Conservation (phyloP, 371 early-diverging fungal genomes). For the Syncephalastrum contaminatum region DNA sequence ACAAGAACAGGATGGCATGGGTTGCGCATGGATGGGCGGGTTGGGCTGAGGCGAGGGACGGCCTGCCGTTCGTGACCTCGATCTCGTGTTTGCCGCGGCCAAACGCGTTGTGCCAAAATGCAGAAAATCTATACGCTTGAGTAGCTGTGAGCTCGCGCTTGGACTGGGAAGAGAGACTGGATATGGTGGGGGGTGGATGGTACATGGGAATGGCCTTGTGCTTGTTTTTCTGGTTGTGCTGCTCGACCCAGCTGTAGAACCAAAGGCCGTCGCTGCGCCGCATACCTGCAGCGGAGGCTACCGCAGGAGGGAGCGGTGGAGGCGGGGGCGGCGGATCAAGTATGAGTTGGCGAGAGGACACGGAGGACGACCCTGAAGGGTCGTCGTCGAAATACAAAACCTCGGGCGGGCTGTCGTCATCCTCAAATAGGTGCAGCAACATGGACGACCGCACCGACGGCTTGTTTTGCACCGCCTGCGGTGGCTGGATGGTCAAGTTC, state of each 20-base stretch:
- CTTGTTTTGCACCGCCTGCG: not conserved
- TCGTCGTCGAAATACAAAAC: conserved; percentile 8
- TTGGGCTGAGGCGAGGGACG: not conserved
- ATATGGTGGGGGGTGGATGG: conserved; percentile 11
- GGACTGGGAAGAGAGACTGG: conserved; percentile 7
- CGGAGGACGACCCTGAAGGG: not conserved
- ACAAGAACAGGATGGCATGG: conserved; percentile 12
- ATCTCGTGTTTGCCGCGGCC: conserved; percentile 14
- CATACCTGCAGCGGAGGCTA: not conserved
- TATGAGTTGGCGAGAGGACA: not conserved
- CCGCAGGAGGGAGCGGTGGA: not conserved
- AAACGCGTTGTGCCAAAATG: conserved; percentile 12
- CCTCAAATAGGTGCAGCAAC: conserved; percentile 10
- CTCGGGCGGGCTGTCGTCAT: conserved; percentile 8
- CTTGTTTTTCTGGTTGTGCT: conserved; percentile 7
- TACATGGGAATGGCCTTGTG: conserved; percentile 5
- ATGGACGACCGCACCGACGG: conserved; percentile 14
- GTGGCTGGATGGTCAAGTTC: conserved; percentile 3
- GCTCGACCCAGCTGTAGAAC: conserved; percentile 13
- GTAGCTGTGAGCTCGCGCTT: conserved; percentile 1
- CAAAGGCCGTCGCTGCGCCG: conserved; percentile 2
- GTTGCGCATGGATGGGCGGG: not conserved
- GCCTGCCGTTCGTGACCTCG: conserved; percentile 1
- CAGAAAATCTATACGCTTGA: conserved; percentile 12
- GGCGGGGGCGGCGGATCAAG: conserved; percentile 8